Base-by-base conservation (phyloP, 1,284 basidiomycete species). In the Sanghuangporus baumii region DNA sequence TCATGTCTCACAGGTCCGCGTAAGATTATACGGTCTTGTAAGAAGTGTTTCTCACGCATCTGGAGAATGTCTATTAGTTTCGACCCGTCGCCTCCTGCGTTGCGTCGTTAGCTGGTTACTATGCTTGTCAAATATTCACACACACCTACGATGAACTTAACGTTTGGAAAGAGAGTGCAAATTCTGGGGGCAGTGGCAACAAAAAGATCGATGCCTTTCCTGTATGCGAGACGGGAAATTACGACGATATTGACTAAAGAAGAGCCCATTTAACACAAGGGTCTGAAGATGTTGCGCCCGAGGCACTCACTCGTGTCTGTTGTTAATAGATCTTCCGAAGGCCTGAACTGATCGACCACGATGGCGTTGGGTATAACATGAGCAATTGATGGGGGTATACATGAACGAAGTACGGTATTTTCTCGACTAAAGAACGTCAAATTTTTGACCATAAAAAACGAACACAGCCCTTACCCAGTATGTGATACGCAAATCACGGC, bases 401-500 rank as follows among this genome's bases (percentile, higher is more conserved):
- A 82, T 0, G 91, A 94, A 14, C 97, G 82, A 2, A 99, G 81
- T 0, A 95, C 92, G 0, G 96, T 98, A 68, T 99, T 99, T 77
- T 99, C 97, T 43, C 91, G 88, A 37, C 91, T 93, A 66, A 52
- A 50, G 63, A 50, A 2, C 2, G 38, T 14, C n/a, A 4, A 43
- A n/a, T n/a, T 6, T 18, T 46, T 18, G 43, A 46, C 43, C 16
- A 46, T 18, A 46, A 20, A n/a, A n/a, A 36, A 37, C 3, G 57
- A 43, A 2, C 3, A 54, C 38, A 26, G 16, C 40, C 1, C 14
- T 68, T 70, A 93, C 93, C 94, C 94, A 0, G 95, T 98, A 74
- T 99, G 92, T n/a, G 93, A 96, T 55, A 99, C 97, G 70, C 95
- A 98, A 38, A 98, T 95, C 0, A 93, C 93, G 0, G 89, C 93